These are phyloP conservation scores for Penicillium sp. DNA, from an alignment of 2,329 filamentous ascomycete genomes.

Conservation along the genomic window DNA sequence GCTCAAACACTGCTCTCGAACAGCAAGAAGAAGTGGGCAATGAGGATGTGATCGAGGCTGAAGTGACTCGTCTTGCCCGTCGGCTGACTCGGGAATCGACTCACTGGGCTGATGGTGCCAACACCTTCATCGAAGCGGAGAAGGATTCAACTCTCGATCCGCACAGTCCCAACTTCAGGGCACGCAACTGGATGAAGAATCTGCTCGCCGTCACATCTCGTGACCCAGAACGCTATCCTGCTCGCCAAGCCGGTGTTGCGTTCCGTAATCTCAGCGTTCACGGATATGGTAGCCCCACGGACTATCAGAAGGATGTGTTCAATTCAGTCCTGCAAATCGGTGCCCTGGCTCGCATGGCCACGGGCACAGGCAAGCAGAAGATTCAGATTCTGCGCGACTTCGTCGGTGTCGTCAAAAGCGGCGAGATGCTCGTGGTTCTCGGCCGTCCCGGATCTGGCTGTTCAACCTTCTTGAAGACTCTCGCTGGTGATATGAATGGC, in stretches of 20 bases:
- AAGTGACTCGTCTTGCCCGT: slow-evolving; percentile 31
- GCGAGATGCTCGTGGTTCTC: slow-evolving; percentile 54
- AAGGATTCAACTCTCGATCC: slow-evolving; percentile 42
- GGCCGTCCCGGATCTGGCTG: slow-evolving; percentile 53
- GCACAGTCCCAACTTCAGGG: slow-evolving; percentile 39
- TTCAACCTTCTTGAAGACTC: slow-evolving; percentile 80
- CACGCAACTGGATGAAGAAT: slow-evolving; percentile 44
- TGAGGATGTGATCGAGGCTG: slow-evolving; percentile 23
- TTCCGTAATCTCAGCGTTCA: slow-evolving; percentile 65
- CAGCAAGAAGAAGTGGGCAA: slow-evolving; percentile 15
- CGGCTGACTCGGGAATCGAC: slow-evolving; percentile 34
- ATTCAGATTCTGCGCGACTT: slow-evolving; percentile 61
- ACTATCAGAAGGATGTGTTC: slow-evolving; percentile 54
- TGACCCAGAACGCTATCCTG: slow-evolving; percentile 48
- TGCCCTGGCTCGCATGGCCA: slow-evolving; percentile 27
- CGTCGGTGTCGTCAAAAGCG: slow-evolving; percentile 55
- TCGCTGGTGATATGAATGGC: slow-evolving; percentile 77
- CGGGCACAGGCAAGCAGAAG: slow-evolving; percentile 36
- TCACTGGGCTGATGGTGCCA: slow-evolving; percentile 24
- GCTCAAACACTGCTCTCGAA: slow-evolving; percentile 25
- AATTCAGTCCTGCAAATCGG: slow-evolving; percentile 34
- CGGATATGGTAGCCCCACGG: slow-evolving; percentile 61
- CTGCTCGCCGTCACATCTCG: slow-evolving; percentile 42
- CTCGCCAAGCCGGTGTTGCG: slow-evolving; percentile 56
- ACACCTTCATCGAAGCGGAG: slow-evolving; percentile 31